These are phyloP conservation scores for Plantago elongata DNA, from an alignment of 257 asterid genomes.

Conservation along the genomic window DNA sequence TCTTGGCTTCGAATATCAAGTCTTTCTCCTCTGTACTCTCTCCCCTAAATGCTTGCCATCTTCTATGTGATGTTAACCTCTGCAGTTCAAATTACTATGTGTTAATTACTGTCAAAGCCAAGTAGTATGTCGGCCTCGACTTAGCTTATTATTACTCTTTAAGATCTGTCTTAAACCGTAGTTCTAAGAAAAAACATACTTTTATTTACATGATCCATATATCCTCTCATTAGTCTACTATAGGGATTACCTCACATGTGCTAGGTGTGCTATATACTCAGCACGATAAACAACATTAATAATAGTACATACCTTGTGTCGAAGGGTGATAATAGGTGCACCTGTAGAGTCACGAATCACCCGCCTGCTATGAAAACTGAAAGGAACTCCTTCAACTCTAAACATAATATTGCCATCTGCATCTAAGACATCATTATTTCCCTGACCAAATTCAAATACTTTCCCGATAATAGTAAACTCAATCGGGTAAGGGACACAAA, in stretches of 20 bases:
- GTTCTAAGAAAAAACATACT: too few species aligned
- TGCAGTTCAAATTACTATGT: background rate
- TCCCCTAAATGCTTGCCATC: conserved; percentile 43
- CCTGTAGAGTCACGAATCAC: conserved; percentile 31
- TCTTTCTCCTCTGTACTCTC: conserved; percentile 27
- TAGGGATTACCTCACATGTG: too few species aligned
- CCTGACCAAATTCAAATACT: conserved; percentile 1
- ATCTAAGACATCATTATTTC: conserved; percentile 21
- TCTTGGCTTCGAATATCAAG: conserved; percentile 29
- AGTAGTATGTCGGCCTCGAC: too few species aligned
- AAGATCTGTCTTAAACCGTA: too few species aligned
- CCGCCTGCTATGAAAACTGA: conserved; percentile 18
- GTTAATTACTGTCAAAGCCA: too few species aligned
- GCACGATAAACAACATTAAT: too few species aligned
- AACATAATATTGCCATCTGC: conserved; percentile 29
- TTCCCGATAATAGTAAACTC: conserved; percentile 25
- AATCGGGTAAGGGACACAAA: conserved; percentile 21
- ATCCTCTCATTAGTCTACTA: too few species aligned
- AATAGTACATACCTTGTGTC: conserved; percentile 37
- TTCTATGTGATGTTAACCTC: conserved; percentile 16
- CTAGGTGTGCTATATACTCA: too few species aligned
- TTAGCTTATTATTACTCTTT: too few species aligned
- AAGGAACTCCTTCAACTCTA: conserved; percentile 14
- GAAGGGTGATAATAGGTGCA: conserved; percentile 32
- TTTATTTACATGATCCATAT: too few species aligned